Evolutionary conservation across 2,329 filamentous ascomycete species (phyloP).

Genomic region (Blumeriella jaapii): DNA sequence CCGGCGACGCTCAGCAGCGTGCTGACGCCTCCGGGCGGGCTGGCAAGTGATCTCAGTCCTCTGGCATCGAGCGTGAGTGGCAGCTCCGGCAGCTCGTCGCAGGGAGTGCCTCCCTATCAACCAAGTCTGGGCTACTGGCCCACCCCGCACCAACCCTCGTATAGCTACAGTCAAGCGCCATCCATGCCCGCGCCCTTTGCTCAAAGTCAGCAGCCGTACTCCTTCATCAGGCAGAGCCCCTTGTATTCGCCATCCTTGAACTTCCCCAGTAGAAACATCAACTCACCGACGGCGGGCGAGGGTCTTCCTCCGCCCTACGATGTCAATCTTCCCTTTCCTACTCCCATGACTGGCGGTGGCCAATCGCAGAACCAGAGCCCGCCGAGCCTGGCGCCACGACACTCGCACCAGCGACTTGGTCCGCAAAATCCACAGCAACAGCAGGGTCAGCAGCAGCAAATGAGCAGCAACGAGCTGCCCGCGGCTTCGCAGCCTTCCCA

Average conservation of each 20-base stretch:
- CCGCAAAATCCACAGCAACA: constrained; percentile 25
- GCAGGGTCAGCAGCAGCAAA: constrained; percentile 25
- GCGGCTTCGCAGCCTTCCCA: constrained; percentile 36
- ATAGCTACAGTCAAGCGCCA: constrained; percentile 43
- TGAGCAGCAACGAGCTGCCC: constrained; percentile 33
- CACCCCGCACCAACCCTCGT: constrained; percentile 33
- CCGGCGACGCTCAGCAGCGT: constrained; percentile 30
- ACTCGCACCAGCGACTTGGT: constrained; percentile 26
- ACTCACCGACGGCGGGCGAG: constrained; percentile 50
- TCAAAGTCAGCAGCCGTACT: constrained; percentile 25
- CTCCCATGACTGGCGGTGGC: constrained; percentile 39
- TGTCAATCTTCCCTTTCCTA: constrained; percentile 50
- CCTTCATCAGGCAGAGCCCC: constrained; percentile 31
- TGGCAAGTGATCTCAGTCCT: constrained; percentile 47
- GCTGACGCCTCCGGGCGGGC: constrained; percentile 35
- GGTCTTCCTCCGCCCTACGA: constrained; percentile 59
- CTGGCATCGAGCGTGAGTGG: constrained; percentile 47
- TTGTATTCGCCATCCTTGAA: constrained; percentile 46
- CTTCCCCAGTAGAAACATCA: constrained; percentile 40
- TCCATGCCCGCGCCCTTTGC: constrained; percentile 25
- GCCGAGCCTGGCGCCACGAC: constrained; percentile 28
- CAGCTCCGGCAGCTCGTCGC: constrained; percentile 46
- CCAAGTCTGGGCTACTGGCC: constrained; percentile 52
- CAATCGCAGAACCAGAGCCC: constrained; percentile 12
- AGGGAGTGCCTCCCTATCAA: constrained; percentile 42